Evolutionary conservation across 768 basidiomycete species (phyloP).

Genomic region (Candolleomyces eurysporus): DNA sequence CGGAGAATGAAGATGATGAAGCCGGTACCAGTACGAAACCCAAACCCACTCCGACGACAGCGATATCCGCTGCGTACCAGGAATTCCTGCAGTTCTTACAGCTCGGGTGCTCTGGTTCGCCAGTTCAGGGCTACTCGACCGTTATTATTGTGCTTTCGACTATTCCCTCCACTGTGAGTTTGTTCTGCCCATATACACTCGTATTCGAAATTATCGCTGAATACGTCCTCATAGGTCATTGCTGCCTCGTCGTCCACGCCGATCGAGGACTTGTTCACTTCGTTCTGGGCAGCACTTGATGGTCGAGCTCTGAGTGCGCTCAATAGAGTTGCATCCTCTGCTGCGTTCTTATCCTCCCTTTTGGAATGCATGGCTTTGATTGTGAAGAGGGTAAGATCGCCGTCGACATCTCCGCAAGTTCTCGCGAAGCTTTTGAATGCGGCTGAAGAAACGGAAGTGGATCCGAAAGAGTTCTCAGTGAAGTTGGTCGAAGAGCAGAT

Average conservation of each 20-base stretch:
- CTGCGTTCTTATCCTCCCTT: conserved; percentile 66
- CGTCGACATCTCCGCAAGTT: not conserved
- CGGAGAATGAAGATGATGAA: conserved; percentile 31
- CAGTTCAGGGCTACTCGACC: conserved; percentile 77
- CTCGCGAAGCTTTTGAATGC: not conserved
- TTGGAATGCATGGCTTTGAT: conserved; percentile 61
- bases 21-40: conserved; percentile 10
- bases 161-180: conserved; percentile 62
- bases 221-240: conserved; percentile 22
- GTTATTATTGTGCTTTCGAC: conserved; percentile 81
- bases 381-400: conserved; percentile 3
- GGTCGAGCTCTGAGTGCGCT: conserved; percentile 61
- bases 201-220: conserved; percentile 1
- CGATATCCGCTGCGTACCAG: conserved; percentile 48
- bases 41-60: not conserved
- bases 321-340: conserved; percentile 48
- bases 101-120: conserved; percentile 75
- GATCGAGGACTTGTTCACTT: conserved; percentile 57
- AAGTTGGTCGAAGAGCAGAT: conserved; percentile 46
- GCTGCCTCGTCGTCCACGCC: conserved; percentile 23
- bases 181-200: not conserved
- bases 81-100: conserved; percentile 81
- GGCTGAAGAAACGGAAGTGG: not conserved
- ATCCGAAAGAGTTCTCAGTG: conserved; percentile 1
- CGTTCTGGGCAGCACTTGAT: conserved; percentile 84